Evolutionary conservation across 2,329 filamentous ascomycete genomes (phyloP).

Genomic region (Penicillium carneum): DNA sequence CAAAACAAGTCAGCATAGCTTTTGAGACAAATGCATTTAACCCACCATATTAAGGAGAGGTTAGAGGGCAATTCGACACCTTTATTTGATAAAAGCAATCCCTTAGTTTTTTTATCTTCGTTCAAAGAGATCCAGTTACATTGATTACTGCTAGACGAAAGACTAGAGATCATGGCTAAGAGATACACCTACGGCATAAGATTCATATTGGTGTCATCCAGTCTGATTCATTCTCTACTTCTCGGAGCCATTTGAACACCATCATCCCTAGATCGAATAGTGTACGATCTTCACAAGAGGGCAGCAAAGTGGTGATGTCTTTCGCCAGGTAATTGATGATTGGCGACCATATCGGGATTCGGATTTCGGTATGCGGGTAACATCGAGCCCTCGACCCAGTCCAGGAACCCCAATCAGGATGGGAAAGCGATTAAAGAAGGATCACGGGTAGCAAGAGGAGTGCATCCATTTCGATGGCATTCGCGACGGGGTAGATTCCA

Average conservation of each 20-base stretch:
- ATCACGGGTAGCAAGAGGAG: background rate
- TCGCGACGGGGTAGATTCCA: background rate
- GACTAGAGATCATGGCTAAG: background rate
- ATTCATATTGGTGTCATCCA: background rate
- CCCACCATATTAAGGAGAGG: background rate
- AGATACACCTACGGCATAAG: background rate
- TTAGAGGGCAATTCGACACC: background rate
- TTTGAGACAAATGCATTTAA: background rate
- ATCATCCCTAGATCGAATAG: background rate
- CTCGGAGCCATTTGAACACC: background rate
- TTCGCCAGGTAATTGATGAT: background rate
- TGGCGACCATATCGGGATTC: slow-evolving; percentile 1
- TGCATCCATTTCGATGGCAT: slow-evolving; percentile 2
- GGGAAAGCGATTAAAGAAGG: slow-evolving; percentile 1
- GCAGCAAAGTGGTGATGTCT: background rate
- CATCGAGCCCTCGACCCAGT: background rate
- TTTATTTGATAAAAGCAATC: background rate
- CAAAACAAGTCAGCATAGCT: background rate
- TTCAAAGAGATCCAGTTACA: background rate
- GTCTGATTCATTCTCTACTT: background rate
- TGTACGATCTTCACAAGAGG: background rate
- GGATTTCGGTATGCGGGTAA: background rate
- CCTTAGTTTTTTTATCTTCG: background rate
- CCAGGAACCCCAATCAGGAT: background rate
- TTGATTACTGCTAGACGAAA: background rate